phyloP scores from a whole-genome alignment of 2,329 filamentous ascomycete genomes.

The Arthrobotrys pseudoclavata region DNA sequence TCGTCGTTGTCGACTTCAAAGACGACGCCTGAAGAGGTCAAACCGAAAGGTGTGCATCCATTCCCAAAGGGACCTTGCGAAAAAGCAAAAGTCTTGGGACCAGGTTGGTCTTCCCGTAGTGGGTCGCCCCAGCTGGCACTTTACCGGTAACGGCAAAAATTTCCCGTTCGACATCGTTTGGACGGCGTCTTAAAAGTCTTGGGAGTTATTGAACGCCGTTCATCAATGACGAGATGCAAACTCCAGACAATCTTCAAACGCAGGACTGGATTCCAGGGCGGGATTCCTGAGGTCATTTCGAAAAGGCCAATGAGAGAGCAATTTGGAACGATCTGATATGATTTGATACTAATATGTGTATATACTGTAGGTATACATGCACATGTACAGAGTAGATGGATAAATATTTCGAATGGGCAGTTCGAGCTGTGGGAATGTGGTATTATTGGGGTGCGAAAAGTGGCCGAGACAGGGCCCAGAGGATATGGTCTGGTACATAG shows the following conservation, averaged over 20 bases:
- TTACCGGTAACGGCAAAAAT: slow-evolving; percentile 47
- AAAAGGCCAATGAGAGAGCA: slow-evolving; percentile 1
- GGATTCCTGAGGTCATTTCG: slow-evolving; percentile 18
- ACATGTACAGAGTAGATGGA: neutral
- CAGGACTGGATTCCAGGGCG: slow-evolving; percentile 26
- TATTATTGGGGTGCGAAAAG: slow-evolving; percentile 36
- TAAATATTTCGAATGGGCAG: slow-evolving; percentile 9
- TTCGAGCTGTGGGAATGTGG: neutral
- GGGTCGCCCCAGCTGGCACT: slow-evolving; percentile 48
- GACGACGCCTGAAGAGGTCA: slow-evolving; percentile 24
- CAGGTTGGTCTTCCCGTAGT: slow-evolving; percentile 57
- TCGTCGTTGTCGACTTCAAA: slow-evolving; percentile 23
- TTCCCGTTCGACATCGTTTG: slow-evolving; percentile 47
- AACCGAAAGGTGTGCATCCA: slow-evolving; percentile 17
- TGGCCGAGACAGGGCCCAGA: slow-evolving; percentile 53
- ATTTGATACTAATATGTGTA: neutral
- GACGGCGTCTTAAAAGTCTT: slow-evolving; percentile 60
- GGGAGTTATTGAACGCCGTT: slow-evolving; percentile 54
- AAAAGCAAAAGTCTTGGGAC: slow-evolving; percentile 51
- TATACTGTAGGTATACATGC: neutral
- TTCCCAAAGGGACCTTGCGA: slow-evolving; percentile 23
- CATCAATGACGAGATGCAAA: slow-evolving; percentile 48
- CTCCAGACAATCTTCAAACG: slow-evolving; percentile 28
- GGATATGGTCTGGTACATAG: neutral
- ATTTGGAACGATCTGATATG: neutral